Evolutionary conservation across 2,329 filamentous ascomycete genomes (phyloP).

Genomic region (Leptographium galeiforme): DNA sequence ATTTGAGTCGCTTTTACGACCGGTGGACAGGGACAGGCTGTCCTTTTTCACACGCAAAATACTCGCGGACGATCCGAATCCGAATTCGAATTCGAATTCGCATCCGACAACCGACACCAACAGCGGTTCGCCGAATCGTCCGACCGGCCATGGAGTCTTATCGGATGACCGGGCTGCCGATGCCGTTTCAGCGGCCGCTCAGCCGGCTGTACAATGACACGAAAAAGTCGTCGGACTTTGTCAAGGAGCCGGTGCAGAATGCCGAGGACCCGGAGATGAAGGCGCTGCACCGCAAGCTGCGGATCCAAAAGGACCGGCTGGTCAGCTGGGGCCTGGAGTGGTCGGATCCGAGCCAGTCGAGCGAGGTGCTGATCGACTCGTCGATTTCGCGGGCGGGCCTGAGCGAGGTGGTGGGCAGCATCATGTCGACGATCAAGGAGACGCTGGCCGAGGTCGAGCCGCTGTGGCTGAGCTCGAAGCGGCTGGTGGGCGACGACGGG

Average conservation of each 20-base stretch:
- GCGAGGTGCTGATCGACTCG: conserved; percentile 53
- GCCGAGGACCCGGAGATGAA: conserved; percentile 56
- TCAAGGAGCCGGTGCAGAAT: conserved; percentile 50
- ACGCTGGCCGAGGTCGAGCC: conserved; percentile 64
- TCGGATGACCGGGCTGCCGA: conserved; percentile 35
- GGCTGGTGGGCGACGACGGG: conserved; percentile 17
- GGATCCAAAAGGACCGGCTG: conserved; percentile 67
- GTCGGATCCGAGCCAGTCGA: conserved; percentile 52
- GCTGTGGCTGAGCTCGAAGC: conserved; percentile 50
- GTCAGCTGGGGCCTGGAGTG: conserved; percentile 72
- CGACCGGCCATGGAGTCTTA: conserved; percentile 37
- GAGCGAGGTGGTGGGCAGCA: conserved; percentile 63
- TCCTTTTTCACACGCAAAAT: no score
- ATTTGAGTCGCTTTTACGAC: no score
- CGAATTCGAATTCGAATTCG: no score
- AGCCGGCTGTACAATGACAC: conserved; percentile 70
- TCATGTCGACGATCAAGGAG: conserved; percentile 70
- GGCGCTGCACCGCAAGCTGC: conserved; percentile 59
- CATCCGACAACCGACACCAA: no score
- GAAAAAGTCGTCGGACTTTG: conserved; percentile 63
- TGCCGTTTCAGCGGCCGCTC: conserved; percentile 48
- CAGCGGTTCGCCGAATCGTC: no score
- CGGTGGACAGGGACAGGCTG: no score
- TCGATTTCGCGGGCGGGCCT: conserved; percentile 59
- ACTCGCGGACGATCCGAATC: no score